Percentiles rank a stretch among this genome's conserved stretches.
Evolutionary conservation across 2,329 filamentous ascomycete genomes (phyloP).

Genomic region (Talaromyces sp.): DNA sequence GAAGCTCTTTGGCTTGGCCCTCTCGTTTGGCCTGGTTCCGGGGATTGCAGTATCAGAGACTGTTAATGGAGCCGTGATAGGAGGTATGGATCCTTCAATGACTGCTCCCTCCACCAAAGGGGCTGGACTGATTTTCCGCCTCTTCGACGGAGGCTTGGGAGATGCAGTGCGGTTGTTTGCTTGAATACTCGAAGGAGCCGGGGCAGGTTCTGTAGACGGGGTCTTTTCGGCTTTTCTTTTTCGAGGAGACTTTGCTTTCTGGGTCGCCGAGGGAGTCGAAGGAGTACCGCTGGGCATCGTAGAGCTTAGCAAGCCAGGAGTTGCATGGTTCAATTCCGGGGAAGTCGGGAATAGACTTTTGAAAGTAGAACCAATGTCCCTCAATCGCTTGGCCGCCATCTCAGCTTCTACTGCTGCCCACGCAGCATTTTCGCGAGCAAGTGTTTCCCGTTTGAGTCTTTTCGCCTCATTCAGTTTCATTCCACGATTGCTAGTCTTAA

Average conservation of each 20-base stretch:
- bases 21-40: neutral
- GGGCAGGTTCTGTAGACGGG: constrained; percentile 5
- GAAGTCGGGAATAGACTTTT: constrained; percentile 31
- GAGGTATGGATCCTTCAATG: constrained; percentile 1
- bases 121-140: constrained; percentile 33
- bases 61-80: constrained; percentile 5
- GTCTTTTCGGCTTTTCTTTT: constrained; percentile 55
- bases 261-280: constrained; percentile 14
- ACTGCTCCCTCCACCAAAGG: constrained; percentile 19
- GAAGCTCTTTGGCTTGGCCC: neutral
- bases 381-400: constrained; percentile 33
- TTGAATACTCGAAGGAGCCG: neutral
- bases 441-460: constrained; percentile 55
- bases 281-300: constrained; percentile 2
- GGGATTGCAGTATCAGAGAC: constrained; percentile 7
- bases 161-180: neutral
- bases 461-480: constrained; percentile 60
- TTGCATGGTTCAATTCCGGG: constrained; percentile 20
- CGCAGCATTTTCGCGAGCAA: constrained; percentile 44
- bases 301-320: constrained; percentile 14
- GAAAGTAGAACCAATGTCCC: constrained; percentile 34
- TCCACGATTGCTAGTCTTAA: constrained; percentile 53
- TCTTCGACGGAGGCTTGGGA: constrained; percentile 23
- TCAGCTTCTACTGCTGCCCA: constrained; percentile 34
- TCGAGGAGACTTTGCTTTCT: constrained; percentile 25